These are phyloP conservation scores for Closterium sp. DNA, from an alignment of 139 green algal species.

Conservation along the genomic window DNA sequence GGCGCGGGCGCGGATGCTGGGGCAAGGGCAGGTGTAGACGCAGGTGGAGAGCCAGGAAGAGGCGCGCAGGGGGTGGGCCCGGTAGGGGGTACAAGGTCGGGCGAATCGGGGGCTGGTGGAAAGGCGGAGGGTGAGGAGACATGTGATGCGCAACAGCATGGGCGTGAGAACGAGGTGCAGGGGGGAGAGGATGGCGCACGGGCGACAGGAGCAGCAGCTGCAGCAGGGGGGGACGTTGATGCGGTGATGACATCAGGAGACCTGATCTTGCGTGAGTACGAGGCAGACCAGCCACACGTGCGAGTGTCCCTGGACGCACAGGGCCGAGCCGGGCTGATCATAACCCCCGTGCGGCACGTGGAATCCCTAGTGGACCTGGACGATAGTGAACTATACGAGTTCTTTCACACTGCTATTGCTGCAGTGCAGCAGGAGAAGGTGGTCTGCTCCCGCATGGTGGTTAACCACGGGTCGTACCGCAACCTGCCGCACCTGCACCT, in stretches of 20 bases:
- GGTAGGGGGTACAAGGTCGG: too few species aligned
- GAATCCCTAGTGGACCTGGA: not conserved
- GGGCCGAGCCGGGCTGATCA: constrained; percentile 4
- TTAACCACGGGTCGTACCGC: constrained; percentile 24
- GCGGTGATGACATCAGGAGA: constrained; percentile 15
- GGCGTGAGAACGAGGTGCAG: too few species aligned
- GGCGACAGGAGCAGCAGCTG: too few species aligned
- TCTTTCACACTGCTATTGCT: not conserved
- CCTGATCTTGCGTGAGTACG: constrained; percentile 3
- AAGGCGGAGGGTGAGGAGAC: too few species aligned
- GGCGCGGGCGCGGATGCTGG: too few species aligned
- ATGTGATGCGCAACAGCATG: too few species aligned
- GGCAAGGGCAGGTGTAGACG: too few species aligned
- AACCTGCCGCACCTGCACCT: constrained; percentile 28
- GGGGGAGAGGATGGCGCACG: too few species aligned
- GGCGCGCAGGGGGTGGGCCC: too few species aligned
- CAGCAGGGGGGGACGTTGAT: too few species aligned
- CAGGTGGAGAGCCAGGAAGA: too few species aligned
- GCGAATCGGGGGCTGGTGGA: too few species aligned
- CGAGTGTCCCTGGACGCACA: constrained; percentile 26
- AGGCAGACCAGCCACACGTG: not conserved
- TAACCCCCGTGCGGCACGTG: constrained; percentile 15
- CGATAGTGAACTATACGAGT: not conserved
- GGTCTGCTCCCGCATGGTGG: constrained; percentile 9
- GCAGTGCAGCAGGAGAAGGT: constrained; percentile 9